A percentile compares a stretch with the other conserved stretches of the same genome.
Conservation (phyloP, 352 stramenopile species). For the Phytophthora sp. region DNA sequence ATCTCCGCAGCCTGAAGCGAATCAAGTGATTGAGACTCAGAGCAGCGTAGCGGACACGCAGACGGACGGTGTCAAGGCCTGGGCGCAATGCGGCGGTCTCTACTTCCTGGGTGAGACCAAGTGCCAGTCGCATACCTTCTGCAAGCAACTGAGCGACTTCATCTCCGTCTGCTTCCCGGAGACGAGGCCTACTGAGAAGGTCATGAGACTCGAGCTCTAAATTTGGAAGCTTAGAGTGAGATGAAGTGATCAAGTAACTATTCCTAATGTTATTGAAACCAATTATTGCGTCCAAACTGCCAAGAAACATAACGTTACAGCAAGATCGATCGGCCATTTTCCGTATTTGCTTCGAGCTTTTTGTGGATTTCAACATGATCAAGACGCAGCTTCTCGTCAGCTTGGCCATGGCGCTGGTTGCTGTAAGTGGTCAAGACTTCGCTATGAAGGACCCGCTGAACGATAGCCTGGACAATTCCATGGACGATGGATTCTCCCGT, state of each 20-base stretch:
- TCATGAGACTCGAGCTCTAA: slow-evolving; percentile 31
- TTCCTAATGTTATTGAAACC: slow-evolving; percentile 41
- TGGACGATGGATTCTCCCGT: not conserved
- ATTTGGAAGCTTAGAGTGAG: slow-evolving; percentile 8
- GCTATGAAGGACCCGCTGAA: not conserved
- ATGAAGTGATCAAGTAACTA: slow-evolving; percentile 31
- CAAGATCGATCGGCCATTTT: too few relatives aligned
- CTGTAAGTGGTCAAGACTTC: not conserved
- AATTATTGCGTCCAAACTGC: not conserved
- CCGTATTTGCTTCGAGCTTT: slow-evolving; percentile 14
- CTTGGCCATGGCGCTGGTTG: slow-evolving; percentile 2
- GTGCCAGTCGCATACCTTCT: slow-evolving; percentile 33
- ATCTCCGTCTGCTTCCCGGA: slow-evolving; percentile 46
- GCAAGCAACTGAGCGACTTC: slow-evolving; percentile 38
- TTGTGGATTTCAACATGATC: not conserved
- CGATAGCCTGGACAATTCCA: too few relatives aligned
- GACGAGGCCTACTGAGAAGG: slow-evolving; percentile 30
- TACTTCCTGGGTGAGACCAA: slow-evolving; percentile 39
- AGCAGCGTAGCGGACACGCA: slow-evolving; percentile 6
- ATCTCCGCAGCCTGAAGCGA: too few relatives aligned
- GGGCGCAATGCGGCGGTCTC: slow-evolving; percentile 37
- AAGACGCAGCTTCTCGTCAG: slow-evolving; percentile 2
- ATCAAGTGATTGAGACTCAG: slow-evolving; percentile 8
- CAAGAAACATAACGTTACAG: not conserved
- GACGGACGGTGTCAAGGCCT: slow-evolving; percentile 21